Base-by-base conservation (phyloP, 257 asterid genomes). In the Nicotiana tabacum region DNA sequence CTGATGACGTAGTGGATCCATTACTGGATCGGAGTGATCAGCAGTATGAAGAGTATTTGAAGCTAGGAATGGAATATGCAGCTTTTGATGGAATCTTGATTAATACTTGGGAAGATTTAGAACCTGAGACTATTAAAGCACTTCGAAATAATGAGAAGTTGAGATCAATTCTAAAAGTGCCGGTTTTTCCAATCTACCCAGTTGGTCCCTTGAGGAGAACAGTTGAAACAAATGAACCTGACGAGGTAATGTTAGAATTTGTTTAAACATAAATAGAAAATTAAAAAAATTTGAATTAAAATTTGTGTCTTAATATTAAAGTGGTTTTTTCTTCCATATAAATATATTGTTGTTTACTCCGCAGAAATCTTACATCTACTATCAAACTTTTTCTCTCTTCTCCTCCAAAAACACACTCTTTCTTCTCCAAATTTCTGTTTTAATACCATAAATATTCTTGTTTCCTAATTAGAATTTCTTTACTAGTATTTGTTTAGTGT, bases 91-190 rank as follows among this genome's bases (percentile, higher is more conserved):
- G 86, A 12, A 65, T 86, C 2, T 57, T 86, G 48, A 21, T 37
- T 21, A 86, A 86, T 66, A 80, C 86, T 0, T 81, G 85, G 82
- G 66, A 83, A 6, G 85, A 70, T n/a, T 39, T 86, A 8, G 86
- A 86, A 58, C 9, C 46, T 0, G 39, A 16, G 0, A 35, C 84
- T 9, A 57, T 83, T 1, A 37, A 80, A 83, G 84, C 83, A 8
- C 68, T 83, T 30, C 51, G 56, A 18, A 84, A 39, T 33, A 81
- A 83, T 27, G 32, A 74, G 4, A 46, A 18, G 1, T 57, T 80
- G 39, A 27, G 17, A 9, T 27, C 66, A 7, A 6, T 74, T 4
- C 12, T 53, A 16, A 79, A 74, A 2, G 39, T 18, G 3, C 84
- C 86, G 2, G 24, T 77, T 30, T 83, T 56, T 66, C 83, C 86